These are phyloP conservation scores for Claviceps africana DNA, from an alignment of 2,329 filamentous ascomycete genomes.

Conservation along the genomic window DNA sequence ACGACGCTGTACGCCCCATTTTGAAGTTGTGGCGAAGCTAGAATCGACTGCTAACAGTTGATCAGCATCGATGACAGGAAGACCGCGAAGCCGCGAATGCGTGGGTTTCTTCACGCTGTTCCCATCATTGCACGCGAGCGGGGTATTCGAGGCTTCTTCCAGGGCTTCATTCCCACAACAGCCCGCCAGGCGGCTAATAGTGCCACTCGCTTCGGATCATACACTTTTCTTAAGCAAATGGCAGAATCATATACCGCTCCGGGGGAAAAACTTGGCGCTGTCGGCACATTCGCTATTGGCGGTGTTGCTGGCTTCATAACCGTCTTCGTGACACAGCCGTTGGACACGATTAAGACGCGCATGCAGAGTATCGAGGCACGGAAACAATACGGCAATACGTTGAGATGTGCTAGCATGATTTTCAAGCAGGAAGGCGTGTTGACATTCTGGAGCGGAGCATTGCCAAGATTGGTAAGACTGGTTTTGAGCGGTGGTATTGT, in stretches of 20 bases:
- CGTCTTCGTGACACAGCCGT: constrained; percentile 59
- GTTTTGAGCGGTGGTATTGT: constrained; percentile 93
- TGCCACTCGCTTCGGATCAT: constrained; percentile 79
- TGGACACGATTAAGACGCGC: constrained; percentile 91
- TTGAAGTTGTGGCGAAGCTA: neutral
- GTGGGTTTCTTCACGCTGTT: constrained; percentile 82
- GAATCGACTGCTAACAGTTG: neutral
- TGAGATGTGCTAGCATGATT: constrained; percentile 70
- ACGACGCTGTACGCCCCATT: constrained; percentile 55
- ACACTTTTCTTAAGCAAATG: constrained; percentile 79
- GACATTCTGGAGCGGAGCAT: constrained; percentile 86
- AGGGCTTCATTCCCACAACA: constrained; percentile 90
- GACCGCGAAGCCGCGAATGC: constrained; percentile 67
- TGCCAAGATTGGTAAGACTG: constrained; percentile 71
- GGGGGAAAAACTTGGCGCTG: constrained; percentile 80
- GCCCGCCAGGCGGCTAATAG: constrained; percentile 90
- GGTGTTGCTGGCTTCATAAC: constrained; percentile 82
- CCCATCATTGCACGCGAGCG: constrained; percentile 77
- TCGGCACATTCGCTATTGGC: constrained; percentile 83
- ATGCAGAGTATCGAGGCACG: constrained; percentile 94
- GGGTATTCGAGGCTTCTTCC: constrained; percentile 85
- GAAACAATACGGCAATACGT: constrained; percentile 70
- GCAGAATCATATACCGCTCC: constrained; percentile 86
- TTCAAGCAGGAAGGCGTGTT: constrained; percentile 78
- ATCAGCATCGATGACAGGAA: constrained; percentile 86